Percentiles rank a stretch among this genome's conserved stretches.
Conservation (phyloP, 306 rosid species). For the Fragaria ananassa region DNA sequence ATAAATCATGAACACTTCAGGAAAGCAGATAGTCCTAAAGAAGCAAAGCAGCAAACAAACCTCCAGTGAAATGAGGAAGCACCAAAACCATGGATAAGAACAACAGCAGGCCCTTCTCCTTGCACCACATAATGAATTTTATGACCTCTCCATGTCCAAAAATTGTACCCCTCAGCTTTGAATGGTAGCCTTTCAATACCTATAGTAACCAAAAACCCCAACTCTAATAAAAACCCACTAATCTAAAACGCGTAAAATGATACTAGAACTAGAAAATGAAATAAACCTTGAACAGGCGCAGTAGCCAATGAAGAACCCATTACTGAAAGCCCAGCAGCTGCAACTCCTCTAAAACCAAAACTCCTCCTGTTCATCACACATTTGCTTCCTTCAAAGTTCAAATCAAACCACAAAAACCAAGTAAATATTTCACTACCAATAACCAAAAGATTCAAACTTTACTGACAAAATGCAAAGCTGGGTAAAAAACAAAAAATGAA, state of each 20-base stretch:
- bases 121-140: constrained; percentile 87
- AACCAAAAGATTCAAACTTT: constrained; percentile 10
- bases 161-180: constrained; percentile 72
- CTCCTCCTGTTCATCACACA: constrained; percentile 64
- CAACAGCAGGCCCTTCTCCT: constrained; percentile 86
- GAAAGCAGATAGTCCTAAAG: neutral
- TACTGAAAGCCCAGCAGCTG: constrained; percentile 67
- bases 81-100: constrained; percentile 94
- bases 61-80: constrained; percentile 97
- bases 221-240: constrained; percentile 4
- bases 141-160: constrained; percentile 92
- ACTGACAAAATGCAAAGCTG: neutral
- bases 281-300: constrained; percentile 59
- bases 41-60: constrained; percentile 42
- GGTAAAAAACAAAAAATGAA: neutral
- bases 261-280: neutral
- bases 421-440: neutral
- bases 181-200: constrained; percentile 65
- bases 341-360: constrained; percentile 63
- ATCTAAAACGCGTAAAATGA: too few species aligned
- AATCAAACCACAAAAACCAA: constrained; percentile 1
- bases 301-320: constrained; percentile 52
- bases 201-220: constrained; percentile 16
- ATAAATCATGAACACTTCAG: neutral
- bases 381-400: constrained; percentile 59